A percentile compares a stretch with the other conserved stretches of the same genome.
Conservation (phyloP, 129 eudicot genomes). For the Kitagawia praeruptora region DNA sequence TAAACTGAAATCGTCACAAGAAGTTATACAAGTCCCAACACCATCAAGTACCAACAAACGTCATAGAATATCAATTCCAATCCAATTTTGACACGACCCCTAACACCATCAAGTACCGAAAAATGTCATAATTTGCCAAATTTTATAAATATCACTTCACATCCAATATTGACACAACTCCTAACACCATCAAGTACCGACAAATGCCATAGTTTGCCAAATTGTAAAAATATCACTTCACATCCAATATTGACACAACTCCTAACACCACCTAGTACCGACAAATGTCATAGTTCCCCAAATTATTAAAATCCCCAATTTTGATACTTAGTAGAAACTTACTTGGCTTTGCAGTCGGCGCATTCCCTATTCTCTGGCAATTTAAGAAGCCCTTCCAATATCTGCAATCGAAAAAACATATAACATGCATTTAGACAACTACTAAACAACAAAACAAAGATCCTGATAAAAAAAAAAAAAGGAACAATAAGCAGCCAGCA, state of each 20-base stretch:
- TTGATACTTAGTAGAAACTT: conserved; percentile 14
- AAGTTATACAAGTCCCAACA: too few relatives aligned
- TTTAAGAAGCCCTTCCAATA: conserved; percentile 88
- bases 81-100: neutral
- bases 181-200: neutral
- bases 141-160: neutral
- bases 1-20: neutral
- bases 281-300: neutral
- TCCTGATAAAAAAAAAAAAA: too few relatives aligned
- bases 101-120: neutral
- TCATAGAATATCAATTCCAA: too few relatives aligned
- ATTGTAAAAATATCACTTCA: neutral
- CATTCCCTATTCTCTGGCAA: conserved; percentile 96
- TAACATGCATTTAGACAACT: neutral
- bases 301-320: too few relatives aligned
- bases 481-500: neutral
- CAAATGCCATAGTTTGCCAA: neutral
- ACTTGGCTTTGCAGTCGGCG: conserved; percentile 97
- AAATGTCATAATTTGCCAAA: neutral
- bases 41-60: neutral
- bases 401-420: conserved; percentile 34
- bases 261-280: neutral
- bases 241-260: neutral
- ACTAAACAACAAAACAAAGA: neutral
- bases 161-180: neutral